Percentiles rank a stretch among this genome's conserved stretches.
phyloP scores from a whole-genome alignment of 1,284 basidiomycete genomes.

The Sutorius eximius region DNA sequence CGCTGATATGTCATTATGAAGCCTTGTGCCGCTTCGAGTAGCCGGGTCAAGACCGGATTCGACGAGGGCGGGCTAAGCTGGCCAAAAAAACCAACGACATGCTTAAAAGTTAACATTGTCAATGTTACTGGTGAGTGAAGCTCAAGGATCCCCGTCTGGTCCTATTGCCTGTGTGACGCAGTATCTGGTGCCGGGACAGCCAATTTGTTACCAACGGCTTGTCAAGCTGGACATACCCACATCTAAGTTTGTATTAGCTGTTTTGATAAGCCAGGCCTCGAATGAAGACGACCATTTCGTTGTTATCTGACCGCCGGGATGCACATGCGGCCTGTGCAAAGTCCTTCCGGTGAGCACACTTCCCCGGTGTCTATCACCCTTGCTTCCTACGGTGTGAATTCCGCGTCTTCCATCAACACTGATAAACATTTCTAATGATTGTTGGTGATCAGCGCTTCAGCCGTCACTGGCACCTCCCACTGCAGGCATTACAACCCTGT shows the following conservation, averaged over 20 bases:
- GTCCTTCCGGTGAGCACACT: not conserved
- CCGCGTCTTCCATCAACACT: not conserved
- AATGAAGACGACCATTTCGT: not conserved
- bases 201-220: not conserved
- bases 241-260: not conserved
- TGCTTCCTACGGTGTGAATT: slow-evolving; percentile 5
- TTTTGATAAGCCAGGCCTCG: not conserved
- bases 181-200: not conserved
- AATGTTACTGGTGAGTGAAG: too few species aligned
- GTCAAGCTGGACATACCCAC: not conserved
- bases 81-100: too few species aligned
- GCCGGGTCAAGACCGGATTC: too few species aligned
- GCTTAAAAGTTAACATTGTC: too few species aligned
- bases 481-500: slow-evolving; percentile 2
- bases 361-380: not conserved
- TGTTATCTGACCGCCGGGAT: not conserved
- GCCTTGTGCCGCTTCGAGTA: too few species aligned
- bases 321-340: not conserved
- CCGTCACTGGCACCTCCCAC: not conserved
- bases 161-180: not conserved
- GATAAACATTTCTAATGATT: not conserved
- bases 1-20: too few species aligned
- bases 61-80: too few species aligned
- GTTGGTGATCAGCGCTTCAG: not conserved
- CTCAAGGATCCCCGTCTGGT: not conserved